These are phyloP conservation scores for Stachybotrys echinatus DNA, from an alignment of 2,329 filamentous ascomycete genomes.

Conservation along the genomic window DNA sequence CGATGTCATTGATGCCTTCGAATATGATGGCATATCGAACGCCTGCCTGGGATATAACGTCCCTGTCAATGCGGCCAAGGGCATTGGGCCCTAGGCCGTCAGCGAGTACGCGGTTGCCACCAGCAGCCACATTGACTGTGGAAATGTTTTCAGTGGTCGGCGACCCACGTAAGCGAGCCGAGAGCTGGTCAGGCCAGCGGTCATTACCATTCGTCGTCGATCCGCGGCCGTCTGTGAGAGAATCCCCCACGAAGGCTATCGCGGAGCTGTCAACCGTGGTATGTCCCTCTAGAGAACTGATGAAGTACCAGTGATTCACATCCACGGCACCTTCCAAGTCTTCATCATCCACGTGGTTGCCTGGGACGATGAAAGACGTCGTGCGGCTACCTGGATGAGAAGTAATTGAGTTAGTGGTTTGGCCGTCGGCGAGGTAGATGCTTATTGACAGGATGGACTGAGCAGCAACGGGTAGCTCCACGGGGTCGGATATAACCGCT, in stretches of 20 bases:
- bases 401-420: slow-evolving; percentile 49
- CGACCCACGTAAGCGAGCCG: slow-evolving; percentile 35
- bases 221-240: slow-evolving; percentile 60
- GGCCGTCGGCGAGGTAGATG: slow-evolving; percentile 53
- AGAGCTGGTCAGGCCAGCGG: slow-evolving; percentile 37
- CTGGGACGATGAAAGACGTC: slow-evolving; percentile 46
- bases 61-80: slow-evolving; percentile 51
- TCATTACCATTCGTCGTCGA: slow-evolving; percentile 55
- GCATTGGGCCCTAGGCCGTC: slow-evolving; percentile 57
- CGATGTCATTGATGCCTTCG: slow-evolving; percentile 62
- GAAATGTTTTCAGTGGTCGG: slow-evolving; percentile 33
- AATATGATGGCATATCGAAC: slow-evolving; percentile 54
- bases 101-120: slow-evolving; percentile 55
- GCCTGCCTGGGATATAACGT: slow-evolving; percentile 51
- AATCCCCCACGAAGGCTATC: slow-evolving; percentile 58
- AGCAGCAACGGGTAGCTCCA: slow-evolving; percentile 43
- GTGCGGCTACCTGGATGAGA: slow-evolving; percentile 58
- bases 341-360: slow-evolving; percentile 40
- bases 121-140: slow-evolving; percentile 56
- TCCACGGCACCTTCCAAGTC: slow-evolving; percentile 27
- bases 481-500: slow-evolving; percentile 52
- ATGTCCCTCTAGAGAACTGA: slow-evolving; percentile 53
- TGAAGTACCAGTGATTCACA: slow-evolving; percentile 52
- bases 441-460: slow-evolving; percentile 47
- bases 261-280: slow-evolving; percentile 27